These are phyloP conservation scores for Arthrobotrys pseudoclavata DNA, from an alignment of 2,329 filamentous ascomycete genomes.

Conservation along the genomic window DNA sequence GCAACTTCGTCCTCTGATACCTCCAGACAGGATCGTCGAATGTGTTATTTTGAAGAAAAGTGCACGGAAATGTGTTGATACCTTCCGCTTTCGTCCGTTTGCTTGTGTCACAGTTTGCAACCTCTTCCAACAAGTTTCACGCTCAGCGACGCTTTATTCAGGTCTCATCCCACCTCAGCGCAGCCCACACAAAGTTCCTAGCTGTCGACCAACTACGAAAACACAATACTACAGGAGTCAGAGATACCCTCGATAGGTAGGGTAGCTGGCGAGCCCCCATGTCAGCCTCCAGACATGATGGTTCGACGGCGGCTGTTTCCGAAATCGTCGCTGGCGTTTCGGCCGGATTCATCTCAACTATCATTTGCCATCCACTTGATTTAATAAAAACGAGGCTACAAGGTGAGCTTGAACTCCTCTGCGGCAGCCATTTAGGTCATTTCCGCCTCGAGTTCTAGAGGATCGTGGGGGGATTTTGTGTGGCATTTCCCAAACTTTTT, in stretches of 20 bases:
- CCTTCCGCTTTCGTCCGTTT: slow-evolving; percentile 48
- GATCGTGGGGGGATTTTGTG: slow-evolving; percentile 10
- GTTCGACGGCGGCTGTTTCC: slow-evolving; percentile 78
- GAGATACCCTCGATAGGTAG: neutral
- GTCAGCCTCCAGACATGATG: slow-evolving; percentile 65
- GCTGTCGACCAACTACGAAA: slow-evolving; percentile 7
- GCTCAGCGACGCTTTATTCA: neutral
- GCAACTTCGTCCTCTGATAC: neutral
- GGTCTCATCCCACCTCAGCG: slow-evolving; percentile 7
- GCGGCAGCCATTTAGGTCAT: neutral
- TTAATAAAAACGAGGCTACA: slow-evolving; percentile 97
- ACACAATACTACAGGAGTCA: neutral
- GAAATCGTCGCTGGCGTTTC: slow-evolving; percentile 91
- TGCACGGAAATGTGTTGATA: slow-evolving; percentile 40
- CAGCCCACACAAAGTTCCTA: slow-evolving; percentile 2
- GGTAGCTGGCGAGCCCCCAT: slow-evolving; percentile 35
- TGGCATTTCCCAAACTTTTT: neutral
- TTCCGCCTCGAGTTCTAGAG: slow-evolving; percentile 2
- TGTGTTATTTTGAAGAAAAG: slow-evolving; percentile 19
- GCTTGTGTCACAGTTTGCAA: slow-evolving; percentile 47
- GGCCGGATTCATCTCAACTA: slow-evolving; percentile 86
- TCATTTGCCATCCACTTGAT: slow-evolving; percentile 91
- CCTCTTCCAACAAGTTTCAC: slow-evolving; percentile 48
- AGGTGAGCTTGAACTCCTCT: slow-evolving; percentile 70
- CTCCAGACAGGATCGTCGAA: neutral